Conservation (phyloP, 371 early-diverging fungal species). For the Mortierella sp. region DNA sequence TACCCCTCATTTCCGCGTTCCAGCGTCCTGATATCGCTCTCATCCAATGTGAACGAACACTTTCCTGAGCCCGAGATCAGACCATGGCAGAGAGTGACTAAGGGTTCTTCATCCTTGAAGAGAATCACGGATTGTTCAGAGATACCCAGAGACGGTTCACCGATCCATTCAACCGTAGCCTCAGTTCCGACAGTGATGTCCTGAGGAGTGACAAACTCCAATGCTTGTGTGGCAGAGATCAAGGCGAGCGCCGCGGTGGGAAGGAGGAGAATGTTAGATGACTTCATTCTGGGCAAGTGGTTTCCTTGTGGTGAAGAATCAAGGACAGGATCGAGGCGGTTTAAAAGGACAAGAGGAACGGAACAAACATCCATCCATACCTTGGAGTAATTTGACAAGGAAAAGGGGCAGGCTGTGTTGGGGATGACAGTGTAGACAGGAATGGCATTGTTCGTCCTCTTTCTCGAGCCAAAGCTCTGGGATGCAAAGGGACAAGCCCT, state of each 20-base stretch:
- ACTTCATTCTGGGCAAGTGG: too few relatives aligned
- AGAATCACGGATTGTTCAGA: constrained; percentile 28
- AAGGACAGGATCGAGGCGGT: too few relatives aligned
- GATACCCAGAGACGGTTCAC: constrained; percentile 23
- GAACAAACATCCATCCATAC: too few relatives aligned
- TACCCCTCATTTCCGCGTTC: constrained; percentile 20
- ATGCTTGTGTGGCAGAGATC: too few relatives aligned
- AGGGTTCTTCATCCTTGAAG: constrained; percentile 14
- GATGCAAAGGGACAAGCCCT: too few relatives aligned
- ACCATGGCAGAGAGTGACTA: constrained; percentile 31
- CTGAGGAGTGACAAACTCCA: constrained; percentile 12
- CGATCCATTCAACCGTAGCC: constrained; percentile 36
- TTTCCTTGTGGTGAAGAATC: too few relatives aligned
- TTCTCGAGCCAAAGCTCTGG: too few relatives aligned
- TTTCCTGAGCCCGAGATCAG: constrained; percentile 30
- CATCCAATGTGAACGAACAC: constrained; percentile 27
- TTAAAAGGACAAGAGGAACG: too few relatives aligned
- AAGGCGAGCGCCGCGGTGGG: background rate
- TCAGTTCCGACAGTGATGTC: constrained; percentile 22
- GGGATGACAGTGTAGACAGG: too few relatives aligned
- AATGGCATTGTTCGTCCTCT: too few relatives aligned
- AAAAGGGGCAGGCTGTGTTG: too few relatives aligned
- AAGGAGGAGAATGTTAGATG: background rate
- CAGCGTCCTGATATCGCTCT: constrained; percentile 12
- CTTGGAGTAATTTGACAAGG: too few relatives aligned